Base-by-base conservation (phyloP, 2,329 filamentous ascomycete genomes). In the Juglanconis oblonga region DNA sequence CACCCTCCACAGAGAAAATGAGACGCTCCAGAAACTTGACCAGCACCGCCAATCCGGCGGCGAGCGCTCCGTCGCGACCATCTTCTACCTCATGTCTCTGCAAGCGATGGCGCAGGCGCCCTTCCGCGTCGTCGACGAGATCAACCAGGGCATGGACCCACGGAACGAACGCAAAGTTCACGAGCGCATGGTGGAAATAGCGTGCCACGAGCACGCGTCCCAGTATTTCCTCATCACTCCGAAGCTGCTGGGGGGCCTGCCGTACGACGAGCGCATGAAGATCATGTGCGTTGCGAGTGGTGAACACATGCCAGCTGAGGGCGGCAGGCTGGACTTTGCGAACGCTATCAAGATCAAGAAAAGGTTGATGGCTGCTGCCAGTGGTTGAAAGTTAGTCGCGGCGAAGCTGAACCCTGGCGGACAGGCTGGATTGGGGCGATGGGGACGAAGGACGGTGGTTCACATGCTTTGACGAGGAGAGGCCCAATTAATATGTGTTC, bases 141-240 rank as follows among this genome's bases (percentile, higher is more conserved):
- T 99, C 81, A 99, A 99, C 72, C 95, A 99, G 77, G 95, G 95
- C 66, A 99, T 99, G 95, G 95, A 99, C 73, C 95, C 94, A 48
- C 88, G 95, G 69, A 99, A 99, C 75, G 95, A 99, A 76, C 90
- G 95, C 67, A 96, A 97, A 86, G 93, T 99, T 14, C 95, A 99
- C 76, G 92, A 94, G 72, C 91, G 95, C 64, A 96, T 99, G 90
- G 95, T 99, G 8, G 92, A 97, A 70, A 97, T 99, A 71, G 95
- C 95, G 48, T 98, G 95, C 74, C 85, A 86, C 66, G 88, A 92
- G 73, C 86, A 89, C 72, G 87, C 86, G n/a, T 84, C 81, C 66
- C 87, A 90, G 77, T 99, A 99, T 77, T 99, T 99, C 79, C 86
- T 99, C 64, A 96, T 99, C 77, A 99, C 95, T 48, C 95, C 95